Base-by-base conservation (phyloP, 208 protist species). In the Trypanosoma caninum region DNA sequence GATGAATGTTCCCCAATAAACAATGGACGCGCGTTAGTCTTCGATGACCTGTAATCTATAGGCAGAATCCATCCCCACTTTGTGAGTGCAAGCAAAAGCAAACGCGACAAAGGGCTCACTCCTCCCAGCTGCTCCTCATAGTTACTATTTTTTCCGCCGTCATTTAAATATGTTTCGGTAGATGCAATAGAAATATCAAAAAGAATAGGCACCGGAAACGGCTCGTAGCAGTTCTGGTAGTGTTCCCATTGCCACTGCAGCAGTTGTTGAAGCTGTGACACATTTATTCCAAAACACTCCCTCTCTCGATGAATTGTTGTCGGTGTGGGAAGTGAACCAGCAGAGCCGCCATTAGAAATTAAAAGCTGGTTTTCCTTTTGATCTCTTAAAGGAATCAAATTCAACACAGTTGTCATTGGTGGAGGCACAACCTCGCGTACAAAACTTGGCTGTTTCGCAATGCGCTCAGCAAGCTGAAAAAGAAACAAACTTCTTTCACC, bases 241-340 rank as follows among this genome's bases (percentile, higher is more conserved):
- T 84, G 65, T 63, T 90, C 83, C 76, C 79, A 90, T 58, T 90
- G 83, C 83, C 83, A 90, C 57, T 82, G 79, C 5, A 90, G 50
- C 5, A 90, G 69, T 61, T 87, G 83, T 61, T 87, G 74, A 35
- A 87, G 47, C 38, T 90, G 78, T 2, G 61, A 54, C 11, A 87
- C 69, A 48, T 52, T 74, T n/a, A 86, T 70, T 69, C 82, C 67
- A 57, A 80, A 84, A 53, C 59, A 56, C 14, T 72, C 61, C 20
- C 60, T 44, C 23, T 74, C 70, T 27, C 69, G 72, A 45, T 85
- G 82, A 58, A 86, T 41, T 66, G 85, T 78, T 34, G 75, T 47
- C 13, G 76, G 73, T 2, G 72, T 76, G 3, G 72, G 70, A 41
- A 89, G 57, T 52, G 74, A 48, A n/a, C 74, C 76, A 0, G 78